These are phyloP conservation scores for Calonectria multiphialidica DNA, from an alignment of 2,329 filamentous ascomycete species.

Conservation along the genomic window DNA sequence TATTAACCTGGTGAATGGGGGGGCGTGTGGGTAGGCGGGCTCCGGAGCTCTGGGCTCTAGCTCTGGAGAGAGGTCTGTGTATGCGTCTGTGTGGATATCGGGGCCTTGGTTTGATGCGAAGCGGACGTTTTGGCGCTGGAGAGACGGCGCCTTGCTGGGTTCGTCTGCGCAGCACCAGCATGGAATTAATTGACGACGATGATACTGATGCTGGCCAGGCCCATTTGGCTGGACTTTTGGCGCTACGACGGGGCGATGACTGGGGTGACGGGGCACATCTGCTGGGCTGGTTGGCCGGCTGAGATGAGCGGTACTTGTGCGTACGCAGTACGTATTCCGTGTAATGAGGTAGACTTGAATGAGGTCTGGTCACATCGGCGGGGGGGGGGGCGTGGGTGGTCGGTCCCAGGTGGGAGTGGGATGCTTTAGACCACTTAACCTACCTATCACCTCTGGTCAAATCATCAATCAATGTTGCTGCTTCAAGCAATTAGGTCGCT, in stretches of 20 bases:
- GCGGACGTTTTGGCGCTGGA: conserved; percentile 15
- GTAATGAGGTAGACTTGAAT: conserved; percentile 8
- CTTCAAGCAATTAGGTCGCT: background rate
- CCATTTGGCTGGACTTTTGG: conserved; percentile 33
- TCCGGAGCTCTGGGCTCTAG: background rate
- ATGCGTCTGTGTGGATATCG: conserved; percentile 7
- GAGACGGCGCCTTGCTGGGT: conserved; percentile 24
- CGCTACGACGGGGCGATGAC: conserved; percentile 33
- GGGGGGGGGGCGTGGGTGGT: background rate
- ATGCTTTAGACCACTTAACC: background rate
- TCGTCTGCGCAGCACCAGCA: conserved; percentile 16
- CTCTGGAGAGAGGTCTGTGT: background rate
- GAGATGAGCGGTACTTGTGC: conserved; percentile 6
- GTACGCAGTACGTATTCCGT: background rate
- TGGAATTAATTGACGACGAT: conserved; percentile 35
- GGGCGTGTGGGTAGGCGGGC: background rate
- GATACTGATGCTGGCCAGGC: conserved; percentile 26
- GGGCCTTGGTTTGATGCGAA: conserved; percentile 14
- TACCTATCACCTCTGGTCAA: background rate
- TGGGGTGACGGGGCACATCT: conserved; percentile 27
- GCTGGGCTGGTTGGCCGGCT: conserved; percentile 16
- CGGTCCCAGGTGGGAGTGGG: conserved; percentile 1
- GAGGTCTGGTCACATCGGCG: background rate
- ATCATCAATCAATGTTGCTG: background rate
- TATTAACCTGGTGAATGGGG: conserved; percentile 6